Percentiles rank a stretch among this genome's conserved stretches.
Conservation (phyloP, 75 land plant genomes). For the Isoetes taiwanensis region DNA sequence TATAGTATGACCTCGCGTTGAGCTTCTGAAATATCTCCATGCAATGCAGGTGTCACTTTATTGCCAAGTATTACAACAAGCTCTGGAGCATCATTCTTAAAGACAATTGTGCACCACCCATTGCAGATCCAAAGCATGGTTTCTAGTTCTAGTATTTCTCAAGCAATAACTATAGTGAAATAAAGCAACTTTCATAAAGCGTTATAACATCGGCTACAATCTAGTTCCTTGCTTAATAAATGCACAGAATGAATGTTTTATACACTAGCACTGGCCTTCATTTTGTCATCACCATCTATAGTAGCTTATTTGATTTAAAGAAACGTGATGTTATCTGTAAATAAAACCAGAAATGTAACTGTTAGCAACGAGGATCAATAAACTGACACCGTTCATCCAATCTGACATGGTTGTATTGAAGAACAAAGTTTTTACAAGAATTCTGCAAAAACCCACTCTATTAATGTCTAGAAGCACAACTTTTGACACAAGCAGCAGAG, state of each 20-base stretch:
- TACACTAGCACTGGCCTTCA: constrained; percentile 88
- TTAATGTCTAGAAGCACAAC: too few species aligned
- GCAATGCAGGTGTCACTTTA: constrained; percentile 56
- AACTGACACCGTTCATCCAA: constrained; percentile 72
- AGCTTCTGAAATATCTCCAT: constrained; percentile 83
- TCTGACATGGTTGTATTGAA: constrained; percentile 92
- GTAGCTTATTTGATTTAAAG: constrained; percentile 60
- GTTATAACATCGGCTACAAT: constrained; percentile 77
- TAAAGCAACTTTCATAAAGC: constrained; percentile 57
- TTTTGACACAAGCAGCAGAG: too few species aligned
- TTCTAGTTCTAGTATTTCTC: background rate
- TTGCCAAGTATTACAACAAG: constrained; percentile 49
- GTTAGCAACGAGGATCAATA: background rate
- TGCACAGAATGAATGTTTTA: constrained; percentile 77
- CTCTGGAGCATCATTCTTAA: constrained; percentile 76
- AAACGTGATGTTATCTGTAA: constrained; percentile 62
- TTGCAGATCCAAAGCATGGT: constrained; percentile 17
- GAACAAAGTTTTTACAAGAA: constrained; percentile 87
- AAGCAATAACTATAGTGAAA: background rate
- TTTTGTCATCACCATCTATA: constrained; percentile 82
- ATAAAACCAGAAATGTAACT: background rate
- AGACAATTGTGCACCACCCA: constrained; percentile 79
- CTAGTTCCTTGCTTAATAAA: constrained; percentile 44
- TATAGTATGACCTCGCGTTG: constrained; percentile 54
- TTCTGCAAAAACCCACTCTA: too few species aligned